These are phyloP conservation scores for Malbranchea zuffiana DNA, from an alignment of 2,329 filamentous ascomycete genomes.

Conservation along the genomic window DNA sequence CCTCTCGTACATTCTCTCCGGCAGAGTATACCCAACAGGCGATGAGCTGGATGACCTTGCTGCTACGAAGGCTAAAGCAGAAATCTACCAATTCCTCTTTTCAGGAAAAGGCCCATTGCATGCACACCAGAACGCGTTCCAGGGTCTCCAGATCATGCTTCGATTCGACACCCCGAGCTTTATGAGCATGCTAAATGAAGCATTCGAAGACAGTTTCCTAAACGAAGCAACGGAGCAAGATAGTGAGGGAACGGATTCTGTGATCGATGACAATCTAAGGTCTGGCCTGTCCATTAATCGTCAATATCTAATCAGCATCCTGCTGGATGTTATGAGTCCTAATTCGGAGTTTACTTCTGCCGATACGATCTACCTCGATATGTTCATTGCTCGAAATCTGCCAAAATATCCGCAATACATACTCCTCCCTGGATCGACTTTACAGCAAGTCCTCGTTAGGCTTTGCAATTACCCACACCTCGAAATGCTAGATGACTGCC, in stretches of 20 bases:
- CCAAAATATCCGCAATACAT: constrained; percentile 96
- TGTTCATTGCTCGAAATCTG: constrained; percentile 93
- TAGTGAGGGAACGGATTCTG: constrained; percentile 40
- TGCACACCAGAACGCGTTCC: constrained; percentile 60
- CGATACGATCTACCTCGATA: constrained; percentile 90
- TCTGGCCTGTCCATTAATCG: constrained; percentile 61
- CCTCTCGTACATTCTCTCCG: constrained; percentile 80
- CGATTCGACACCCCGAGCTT: constrained; percentile 86
- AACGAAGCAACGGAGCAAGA: constrained; percentile 65
- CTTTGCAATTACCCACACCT: constrained; percentile 74
- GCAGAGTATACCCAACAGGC: constrained; percentile 82
- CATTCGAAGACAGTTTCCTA: constrained; percentile 87
- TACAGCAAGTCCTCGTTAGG: constrained; percentile 69
- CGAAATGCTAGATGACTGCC: constrained; percentile 81
- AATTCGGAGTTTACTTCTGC: constrained; percentile 60
- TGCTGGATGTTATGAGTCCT: constrained; percentile 69
- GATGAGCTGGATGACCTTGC: constrained; percentile 60
- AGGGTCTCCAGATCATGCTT: constrained; percentile 72
- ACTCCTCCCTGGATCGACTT: constrained; percentile 71
- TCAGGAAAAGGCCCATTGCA: constrained; percentile 46
- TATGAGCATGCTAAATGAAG: constrained; percentile 89
- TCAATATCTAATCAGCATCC: constrained; percentile 83
- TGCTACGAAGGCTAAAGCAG: constrained; percentile 66
- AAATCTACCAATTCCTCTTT: constrained; percentile 89
- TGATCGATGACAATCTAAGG: constrained; percentile 51